These are phyloP conservation scores for Silene conica DNA, from an alignment of 148 eudicot species.

Conservation along the genomic window DNA sequence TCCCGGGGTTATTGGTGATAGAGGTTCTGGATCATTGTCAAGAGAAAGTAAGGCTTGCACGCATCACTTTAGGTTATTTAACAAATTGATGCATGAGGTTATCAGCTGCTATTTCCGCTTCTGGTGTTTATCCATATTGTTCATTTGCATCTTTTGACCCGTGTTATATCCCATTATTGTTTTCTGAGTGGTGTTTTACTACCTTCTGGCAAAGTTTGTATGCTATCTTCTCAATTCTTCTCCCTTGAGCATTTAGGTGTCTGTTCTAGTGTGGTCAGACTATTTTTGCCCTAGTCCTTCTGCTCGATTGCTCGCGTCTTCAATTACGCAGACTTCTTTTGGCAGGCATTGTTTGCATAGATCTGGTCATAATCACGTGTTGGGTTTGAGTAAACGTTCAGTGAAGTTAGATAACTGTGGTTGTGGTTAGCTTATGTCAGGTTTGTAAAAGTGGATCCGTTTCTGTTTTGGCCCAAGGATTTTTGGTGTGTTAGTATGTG, in stretches of 20 bases:
- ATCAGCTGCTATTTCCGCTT: not conserved
- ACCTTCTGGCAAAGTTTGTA: not conserved
- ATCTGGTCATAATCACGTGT: not conserved
- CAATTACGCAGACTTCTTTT: not conserved
- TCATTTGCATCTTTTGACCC: not conserved
- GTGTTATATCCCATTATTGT: not conserved
- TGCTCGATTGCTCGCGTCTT: not conserved
- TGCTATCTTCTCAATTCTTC: not conserved
- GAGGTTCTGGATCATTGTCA: constrained; percentile 92
- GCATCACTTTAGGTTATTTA: not conserved
- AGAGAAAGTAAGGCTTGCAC: constrained; percentile 75
- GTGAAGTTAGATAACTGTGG: no score
- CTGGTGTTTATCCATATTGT: not conserved
- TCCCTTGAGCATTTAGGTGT: not conserved
- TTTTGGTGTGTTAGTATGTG: not conserved
- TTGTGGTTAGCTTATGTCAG: not conserved
- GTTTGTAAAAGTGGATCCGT: not conserved
- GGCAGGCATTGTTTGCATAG: not conserved
- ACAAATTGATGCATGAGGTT: not conserved
- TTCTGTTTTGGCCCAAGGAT: not conserved
- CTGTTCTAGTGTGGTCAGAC: not conserved
- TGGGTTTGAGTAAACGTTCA: not conserved
- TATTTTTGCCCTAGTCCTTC: not conserved
- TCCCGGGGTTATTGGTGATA: constrained; percentile 96
- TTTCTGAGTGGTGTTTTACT: not conserved